Percentiles rank a stretch among this genome's conserved stretches.
Evolutionary conservation across 352 stramenopile genomes (phyloP).

Genomic region (Phytophthora sp.): DNA sequence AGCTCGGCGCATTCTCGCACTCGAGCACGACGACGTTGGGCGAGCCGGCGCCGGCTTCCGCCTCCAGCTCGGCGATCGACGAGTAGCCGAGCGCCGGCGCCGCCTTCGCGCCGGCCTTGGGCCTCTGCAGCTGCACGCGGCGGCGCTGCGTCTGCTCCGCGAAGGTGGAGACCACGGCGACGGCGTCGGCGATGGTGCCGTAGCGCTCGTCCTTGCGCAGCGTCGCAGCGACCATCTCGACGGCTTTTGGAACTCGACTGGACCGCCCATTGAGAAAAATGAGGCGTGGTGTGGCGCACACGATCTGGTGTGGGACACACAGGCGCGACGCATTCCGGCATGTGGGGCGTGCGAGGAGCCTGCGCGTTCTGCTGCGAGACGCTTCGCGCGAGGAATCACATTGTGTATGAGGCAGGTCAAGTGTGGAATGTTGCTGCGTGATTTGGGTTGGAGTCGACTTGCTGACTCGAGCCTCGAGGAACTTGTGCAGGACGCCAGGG

Average conservation of each 20-base stretch:
- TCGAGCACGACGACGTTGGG: slow-evolving; percentile 62
- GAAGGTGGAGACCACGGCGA: slow-evolving; percentile 68
- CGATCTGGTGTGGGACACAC: no score
- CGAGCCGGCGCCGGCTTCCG: slow-evolving; percentile 8
- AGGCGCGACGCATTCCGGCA: no score
- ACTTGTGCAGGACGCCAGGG: slow-evolving; percentile 60
- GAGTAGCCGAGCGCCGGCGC: slow-evolving; percentile 1
- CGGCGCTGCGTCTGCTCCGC: slow-evolving; percentile 61
- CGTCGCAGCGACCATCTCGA: slow-evolving; percentile 27
- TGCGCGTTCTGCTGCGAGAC: slow-evolving; percentile 71
- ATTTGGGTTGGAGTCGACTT: neutral
- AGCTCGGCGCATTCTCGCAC: slow-evolving; percentile 66
- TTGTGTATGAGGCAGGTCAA: slow-evolving; percentile 62
- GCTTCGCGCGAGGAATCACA: slow-evolving; percentile 47
- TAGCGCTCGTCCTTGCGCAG: slow-evolving; percentile 72
- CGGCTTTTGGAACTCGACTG: slow-evolving; percentile 38
- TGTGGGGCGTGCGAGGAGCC: slow-evolving; percentile 32
- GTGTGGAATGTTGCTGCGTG: neutral
- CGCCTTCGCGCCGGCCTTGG: slow-evolving; percentile 21
- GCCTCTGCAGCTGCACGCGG: slow-evolving; percentile 57
- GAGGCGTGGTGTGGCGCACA: no score
- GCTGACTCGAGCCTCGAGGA: no score
- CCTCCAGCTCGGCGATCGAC: neutral
- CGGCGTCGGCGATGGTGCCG: slow-evolving; percentile 63
- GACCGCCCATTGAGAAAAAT: slow-evolving; percentile 6